Evolutionary conservation across 345 rosid genomes (phyloP).

Genomic region (Cardamine occulta): DNA sequence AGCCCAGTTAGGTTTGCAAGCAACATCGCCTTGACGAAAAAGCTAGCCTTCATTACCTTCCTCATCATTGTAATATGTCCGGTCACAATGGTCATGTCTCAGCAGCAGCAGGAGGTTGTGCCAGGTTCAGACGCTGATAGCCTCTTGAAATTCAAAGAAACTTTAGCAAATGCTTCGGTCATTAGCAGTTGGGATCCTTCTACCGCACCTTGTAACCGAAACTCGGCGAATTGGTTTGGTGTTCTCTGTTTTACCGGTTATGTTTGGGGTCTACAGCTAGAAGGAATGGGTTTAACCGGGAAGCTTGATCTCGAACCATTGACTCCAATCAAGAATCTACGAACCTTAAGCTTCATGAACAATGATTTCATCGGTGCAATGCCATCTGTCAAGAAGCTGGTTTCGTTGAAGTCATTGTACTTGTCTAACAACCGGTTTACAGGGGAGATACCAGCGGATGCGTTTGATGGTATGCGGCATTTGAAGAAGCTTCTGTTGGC

Average conservation of each 20-base stretch:
- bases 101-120: slow-evolving; percentile 15
- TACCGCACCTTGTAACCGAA: slow-evolving; percentile 46
- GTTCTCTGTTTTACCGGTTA: slow-evolving; percentile 53
- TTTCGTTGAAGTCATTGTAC: slow-evolving; percentile 56
- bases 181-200: slow-evolving; percentile 54
- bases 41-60: not conserved
- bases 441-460: slow-evolving; percentile 59
- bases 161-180: slow-evolving; percentile 35
- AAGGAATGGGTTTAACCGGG: slow-evolving; percentile 60
- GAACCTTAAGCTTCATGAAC: slow-evolving; percentile 74
- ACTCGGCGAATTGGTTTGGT: slow-evolving; percentile 59
- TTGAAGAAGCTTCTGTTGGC: slow-evolving; percentile 66
- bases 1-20: slow-evolving; percentile 49
- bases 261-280: slow-evolving; percentile 70
- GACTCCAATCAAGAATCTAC: slow-evolving; percentile 44
- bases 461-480: slow-evolving; percentile 59
- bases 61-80: slow-evolving; percentile 35
- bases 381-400: slow-evolving; percentile 57
- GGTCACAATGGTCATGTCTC: slow-evolving; percentile 24
- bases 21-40: slow-evolving; percentile 35
- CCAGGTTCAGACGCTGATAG: slow-evolving; percentile 48
- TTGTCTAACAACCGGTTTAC: slow-evolving; percentile 64
- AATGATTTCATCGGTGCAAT: slow-evolving; percentile 58
- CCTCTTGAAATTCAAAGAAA: slow-evolving; percentile 47
- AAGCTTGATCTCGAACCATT: slow-evolving; percentile 52